Evolutionary conservation across 75 land plant species (phyloP), one percentile per base, ranked within the genome.

Genomic region (Selaginella tamariscina): DNA sequence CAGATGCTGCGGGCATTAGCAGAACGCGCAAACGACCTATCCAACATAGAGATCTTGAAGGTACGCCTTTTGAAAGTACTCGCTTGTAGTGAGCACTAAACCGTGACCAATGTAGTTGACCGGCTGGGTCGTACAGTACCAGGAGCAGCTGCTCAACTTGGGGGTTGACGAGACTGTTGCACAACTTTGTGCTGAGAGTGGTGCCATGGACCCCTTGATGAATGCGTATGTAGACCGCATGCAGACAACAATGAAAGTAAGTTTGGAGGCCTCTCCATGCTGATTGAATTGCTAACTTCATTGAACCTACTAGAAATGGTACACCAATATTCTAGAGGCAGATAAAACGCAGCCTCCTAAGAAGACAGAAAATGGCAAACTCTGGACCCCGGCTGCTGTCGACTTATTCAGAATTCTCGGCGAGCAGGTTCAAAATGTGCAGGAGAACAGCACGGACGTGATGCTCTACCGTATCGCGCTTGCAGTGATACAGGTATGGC

Each of bases 181-280:
- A 66, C 91, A 92, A 80, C 88, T 90, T 31, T 90, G 96, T 82
- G 86, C 99, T 54, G 99, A 95, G 77, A 95, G 99, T 82, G 99
- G 99, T 54, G 86, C 99, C 9, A 85, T 95, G 99, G 99, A 95
- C 79, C 99, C 99, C 56, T 80, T 95, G 8, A 95, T 95, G 99
- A 88, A 90, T 81, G 84, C 88, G 27, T 95, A 95, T 77, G 85
- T 95, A 63, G 99, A 95, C 68, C 81, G 99, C 56, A 90, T 90
- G 96, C 96, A 95, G 74, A 79, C 83, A 13, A 85, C 99, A 69
- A 90, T 85, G 68, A 84, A 71, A 83, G 99, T 95, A 67, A 54
- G 62, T 8, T 2, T 49, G 54, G 11, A 49, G 20, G 54, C 20
- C 20, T 49, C 54, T 49, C 20, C 20, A 11, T 49, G 20, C 54